phyloP scores from a whole-genome alignment of 1,284 basidiomycete species.

The Fomes fomentarius region DNA sequence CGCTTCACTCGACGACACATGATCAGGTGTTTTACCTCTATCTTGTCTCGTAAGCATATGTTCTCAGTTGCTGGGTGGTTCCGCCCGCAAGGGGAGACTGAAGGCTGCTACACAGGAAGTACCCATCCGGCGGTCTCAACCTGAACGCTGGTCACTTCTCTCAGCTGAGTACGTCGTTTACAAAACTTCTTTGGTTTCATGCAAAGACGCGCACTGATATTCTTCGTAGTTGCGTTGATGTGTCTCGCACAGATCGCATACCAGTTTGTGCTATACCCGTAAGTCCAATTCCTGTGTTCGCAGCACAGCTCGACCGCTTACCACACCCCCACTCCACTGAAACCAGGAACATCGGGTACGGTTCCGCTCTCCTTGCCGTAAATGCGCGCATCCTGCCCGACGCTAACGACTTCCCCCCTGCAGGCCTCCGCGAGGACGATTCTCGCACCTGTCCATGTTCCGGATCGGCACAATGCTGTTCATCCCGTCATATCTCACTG shows the following conservation, averaged over 20 bases:
- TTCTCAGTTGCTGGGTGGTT: conserved; percentile 2
- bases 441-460: conserved; percentile 86
- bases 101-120: conserved; percentile 53
- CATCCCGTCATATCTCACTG: conserved; percentile 78
- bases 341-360: conserved; percentile 25
- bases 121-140: conserved; percentile 71
- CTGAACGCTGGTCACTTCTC: conserved; percentile 81
- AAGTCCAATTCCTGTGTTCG: conserved; percentile 26
- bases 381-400: neutral
- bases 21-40: conserved; percentile 86
- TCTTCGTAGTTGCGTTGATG: conserved; percentile 72
- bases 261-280: conserved; percentile 85
- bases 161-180: conserved; percentile 63
- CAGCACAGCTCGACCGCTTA: neutral
- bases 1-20: conserved; percentile 82
- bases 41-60: conserved; percentile 69
- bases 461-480: conserved; percentile 77
- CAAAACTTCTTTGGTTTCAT: neutral
- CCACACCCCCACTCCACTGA: neutral
- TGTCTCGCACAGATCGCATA: conserved; percentile 82
- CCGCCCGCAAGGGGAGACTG: no score
- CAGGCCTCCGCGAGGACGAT: conserved; percentile 73
- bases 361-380: neutral
- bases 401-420: no score
- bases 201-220: conserved; percentile 1